Conservation (phyloP, 2,329 filamentous ascomycete species). For the Tolypocladium cylindrosporum region DNA sequence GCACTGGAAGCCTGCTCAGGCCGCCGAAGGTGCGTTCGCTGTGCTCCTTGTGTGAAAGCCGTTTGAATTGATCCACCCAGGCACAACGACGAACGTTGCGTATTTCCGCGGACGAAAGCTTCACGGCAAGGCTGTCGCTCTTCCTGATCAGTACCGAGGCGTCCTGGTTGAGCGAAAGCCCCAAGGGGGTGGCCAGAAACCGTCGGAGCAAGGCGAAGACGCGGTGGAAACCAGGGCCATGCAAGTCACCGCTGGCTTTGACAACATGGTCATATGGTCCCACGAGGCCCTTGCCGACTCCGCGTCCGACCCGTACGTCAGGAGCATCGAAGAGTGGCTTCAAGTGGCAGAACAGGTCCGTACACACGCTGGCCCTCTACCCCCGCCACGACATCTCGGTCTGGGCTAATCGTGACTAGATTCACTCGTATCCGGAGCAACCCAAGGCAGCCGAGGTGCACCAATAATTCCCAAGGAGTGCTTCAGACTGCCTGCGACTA, state of each 20-base stretch:
- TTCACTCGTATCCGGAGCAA: slow-evolving; percentile 6
- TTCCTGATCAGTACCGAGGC: slow-evolving; percentile 66
- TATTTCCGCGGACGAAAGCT: slow-evolving; percentile 78
- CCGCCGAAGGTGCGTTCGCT: slow-evolving; percentile 26
- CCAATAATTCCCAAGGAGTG: not conserved
- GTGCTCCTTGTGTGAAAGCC: not conserved
- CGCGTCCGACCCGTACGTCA: slow-evolving; percentile 58
- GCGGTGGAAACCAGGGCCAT: slow-evolving; percentile 43
- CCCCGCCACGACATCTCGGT: not conserved
- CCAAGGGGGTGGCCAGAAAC: slow-evolving; percentile 18
- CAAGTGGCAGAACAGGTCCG: slow-evolving; percentile 56
- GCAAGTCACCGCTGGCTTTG: slow-evolving; percentile 58
- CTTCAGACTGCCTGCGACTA: not conserved
- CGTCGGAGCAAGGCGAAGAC: slow-evolving; percentile 29
- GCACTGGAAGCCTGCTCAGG: slow-evolving; percentile 59
- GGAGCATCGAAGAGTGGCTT: slow-evolving; percentile 74
- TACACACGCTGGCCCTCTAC: not conserved
- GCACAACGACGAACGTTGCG: slow-evolving; percentile 33
- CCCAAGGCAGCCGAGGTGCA: not conserved
- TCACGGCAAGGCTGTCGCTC: slow-evolving; percentile 50
- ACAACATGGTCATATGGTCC: slow-evolving; percentile 72
- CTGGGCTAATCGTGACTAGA: slow-evolving; percentile 3
- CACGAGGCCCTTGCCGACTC: slow-evolving; percentile 60
- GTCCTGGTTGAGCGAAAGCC: slow-evolving; percentile 39
- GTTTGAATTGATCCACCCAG: not conserved